phyloP scores from a whole-genome alignment of 2,329 filamentous ascomycete species.

The Colletotrichum sp. region DNA sequence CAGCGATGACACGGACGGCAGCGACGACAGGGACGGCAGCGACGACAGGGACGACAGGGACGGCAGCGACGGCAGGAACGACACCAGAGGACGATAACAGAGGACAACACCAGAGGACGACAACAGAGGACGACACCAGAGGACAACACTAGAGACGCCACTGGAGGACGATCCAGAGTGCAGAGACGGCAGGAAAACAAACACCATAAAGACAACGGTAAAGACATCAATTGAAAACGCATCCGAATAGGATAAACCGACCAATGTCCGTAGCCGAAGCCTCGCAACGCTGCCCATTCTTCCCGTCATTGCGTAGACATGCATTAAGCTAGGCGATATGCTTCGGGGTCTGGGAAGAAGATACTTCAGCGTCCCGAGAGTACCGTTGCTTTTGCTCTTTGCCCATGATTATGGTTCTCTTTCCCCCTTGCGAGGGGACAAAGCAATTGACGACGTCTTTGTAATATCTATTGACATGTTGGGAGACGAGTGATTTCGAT shows the following conservation, averaged over 20 bases:
- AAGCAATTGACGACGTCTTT: not conserved
- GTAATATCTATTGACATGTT: not conserved
- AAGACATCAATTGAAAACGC: not conserved
- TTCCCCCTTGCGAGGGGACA: not conserved
- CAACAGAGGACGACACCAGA: too few relatives aligned
- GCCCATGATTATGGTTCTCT: not conserved
- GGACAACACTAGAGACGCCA: too few relatives aligned
- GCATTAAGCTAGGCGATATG: too few relatives aligned
- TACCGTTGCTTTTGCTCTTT: not conserved
- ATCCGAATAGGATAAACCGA: not conserved
- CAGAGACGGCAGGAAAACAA: too few relatives aligned
- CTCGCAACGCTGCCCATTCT: not conserved
- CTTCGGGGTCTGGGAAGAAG: too few relatives aligned
- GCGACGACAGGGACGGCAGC: not conserved
- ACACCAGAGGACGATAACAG: too few relatives aligned
- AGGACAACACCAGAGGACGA: too few relatives aligned
- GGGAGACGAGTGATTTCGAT: not conserved
- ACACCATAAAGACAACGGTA: too few relatives aligned
- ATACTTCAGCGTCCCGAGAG: not conserved
- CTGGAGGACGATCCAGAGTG: too few relatives aligned
- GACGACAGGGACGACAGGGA: not conserved
- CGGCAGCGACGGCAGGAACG: not conserved
- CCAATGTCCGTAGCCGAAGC: not conserved
- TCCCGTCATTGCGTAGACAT: too few relatives aligned
- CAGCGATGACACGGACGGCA: rapidly evolving